Base-by-base conservation (phyloP, 2,329 filamentous ascomycete species). In the Penicillium janthinellum region DNA sequence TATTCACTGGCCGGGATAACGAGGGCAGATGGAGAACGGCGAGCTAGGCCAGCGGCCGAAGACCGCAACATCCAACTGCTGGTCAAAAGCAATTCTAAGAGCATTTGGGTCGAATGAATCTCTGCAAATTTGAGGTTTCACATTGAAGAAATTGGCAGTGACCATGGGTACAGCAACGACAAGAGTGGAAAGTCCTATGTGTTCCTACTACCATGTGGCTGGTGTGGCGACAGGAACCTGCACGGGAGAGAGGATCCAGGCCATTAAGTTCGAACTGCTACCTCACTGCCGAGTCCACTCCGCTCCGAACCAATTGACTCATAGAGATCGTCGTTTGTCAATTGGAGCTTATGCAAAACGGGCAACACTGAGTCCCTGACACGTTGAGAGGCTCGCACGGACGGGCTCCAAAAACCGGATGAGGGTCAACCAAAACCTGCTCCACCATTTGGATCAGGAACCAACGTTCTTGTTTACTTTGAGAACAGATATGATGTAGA, bases 1-100 rank as follows among this genome's bases (percentile, higher is more conserved):
- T 63, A 63, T 53, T 64, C 48, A 47, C 63, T 64, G 25, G 63
- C 56, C 3, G 63, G 54, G 22, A 64, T 55, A 51, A 57, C 58
- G 11, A 63, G 20, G 17, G 63, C 57, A 7, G 61, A 57, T 28
- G 63, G 37, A 31, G 63, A 63, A n/a, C 56, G 58, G 50, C 50
- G 41, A 25, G 50, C 47, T 12, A 48, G 22, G 7, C 10, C 15
- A 37, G 35, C 28, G 22, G 58, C 51, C 28, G n/a, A 52, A 41
- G 53, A 54, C 39, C 34, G 14, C 22, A 57, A 28, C 28, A 50
- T 17, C 54, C 38, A 61, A 34, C 34, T 17, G 22, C 20, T 38
- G 5, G 37, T 28, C 14, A 37, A 25, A 31, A 38, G 22, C 15
- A 52, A 50, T 17, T 34, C 11, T 35, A 47, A n/a, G 14, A 51